These are phyloP conservation scores for Cladosporium sp. DNA, from an alignment of 2,329 filamentous ascomycete genomes.

Conservation along the genomic window DNA sequence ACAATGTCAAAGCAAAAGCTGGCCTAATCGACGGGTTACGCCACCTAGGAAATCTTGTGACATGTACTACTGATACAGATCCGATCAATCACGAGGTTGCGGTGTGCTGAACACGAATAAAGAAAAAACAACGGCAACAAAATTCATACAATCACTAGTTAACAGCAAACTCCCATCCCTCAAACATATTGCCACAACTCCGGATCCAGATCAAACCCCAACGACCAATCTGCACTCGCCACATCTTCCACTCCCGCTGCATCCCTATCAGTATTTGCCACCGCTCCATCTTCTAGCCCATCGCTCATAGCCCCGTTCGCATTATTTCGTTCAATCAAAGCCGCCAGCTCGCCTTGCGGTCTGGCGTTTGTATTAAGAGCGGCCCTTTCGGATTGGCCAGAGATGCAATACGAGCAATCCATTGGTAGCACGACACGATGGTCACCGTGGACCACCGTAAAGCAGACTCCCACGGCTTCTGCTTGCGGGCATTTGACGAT, in stretches of 20 bases:
- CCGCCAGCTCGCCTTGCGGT: conserved; percentile 20
- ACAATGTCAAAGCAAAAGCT: no score
- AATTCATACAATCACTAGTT: not conserved
- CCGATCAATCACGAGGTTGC: not conserved
- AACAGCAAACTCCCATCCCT: not conserved
- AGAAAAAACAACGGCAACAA: not conserved
- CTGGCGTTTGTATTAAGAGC: conserved; percentile 23
- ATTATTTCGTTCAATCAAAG: conserved; percentile 3
- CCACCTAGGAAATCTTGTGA: not conserved
- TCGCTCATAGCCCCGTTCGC: conserved; percentile 11
- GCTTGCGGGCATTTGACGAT: conserved; percentile 29
- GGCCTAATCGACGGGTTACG: no score
- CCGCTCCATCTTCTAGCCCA: not conserved
- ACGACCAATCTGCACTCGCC: conserved; percentile 3
- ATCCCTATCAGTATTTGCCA: not conserved
- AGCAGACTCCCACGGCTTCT: conserved; percentile 26
- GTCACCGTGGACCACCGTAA: conserved; percentile 33
- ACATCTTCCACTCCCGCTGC: conserved; percentile 10
- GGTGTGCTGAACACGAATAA: not conserved
- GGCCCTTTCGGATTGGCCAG: conserved; percentile 23
- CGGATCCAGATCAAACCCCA: conserved; percentile 4
- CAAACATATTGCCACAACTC: conserved; percentile 18
- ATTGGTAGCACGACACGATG: conserved; percentile 26
- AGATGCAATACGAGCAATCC: conserved; percentile 33
- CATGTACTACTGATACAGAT: not conserved